A percentile compares a stretch with the other conserved stretches of the same genome.
Evolutionary conservation across 495 filamentous ascomycete species (phyloP).

Genomic region (Penicillium angulare): DNA sequence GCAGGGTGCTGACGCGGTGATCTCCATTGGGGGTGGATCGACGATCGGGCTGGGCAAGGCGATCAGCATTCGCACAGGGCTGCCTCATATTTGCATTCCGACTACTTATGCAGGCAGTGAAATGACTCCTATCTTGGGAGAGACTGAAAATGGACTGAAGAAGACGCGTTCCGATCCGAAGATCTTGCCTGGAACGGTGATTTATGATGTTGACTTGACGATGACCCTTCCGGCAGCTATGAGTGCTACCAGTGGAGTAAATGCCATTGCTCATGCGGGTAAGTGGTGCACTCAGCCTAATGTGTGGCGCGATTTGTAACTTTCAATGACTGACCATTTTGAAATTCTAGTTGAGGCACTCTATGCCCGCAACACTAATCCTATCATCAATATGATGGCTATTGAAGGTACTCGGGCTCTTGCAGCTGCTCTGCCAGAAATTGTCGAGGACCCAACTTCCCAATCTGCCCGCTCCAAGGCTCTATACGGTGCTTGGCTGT

Average conservation of each 20-base stretch:
- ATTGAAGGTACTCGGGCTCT: constrained; percentile 55
- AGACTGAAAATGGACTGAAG: constrained; percentile 63
- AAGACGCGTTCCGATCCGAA: constrained; percentile 63
- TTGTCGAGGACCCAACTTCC: constrained; percentile 50
- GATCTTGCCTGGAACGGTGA: constrained; percentile 64
- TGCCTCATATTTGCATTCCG: constrained; percentile 65
- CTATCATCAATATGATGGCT: constrained; percentile 57
- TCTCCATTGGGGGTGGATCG: constrained; percentile 65
- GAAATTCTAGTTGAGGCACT: constrained; percentile 56
- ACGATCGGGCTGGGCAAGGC: constrained; percentile 68
- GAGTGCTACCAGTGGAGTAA: constrained; percentile 64
- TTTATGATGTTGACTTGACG: constrained; percentile 69
- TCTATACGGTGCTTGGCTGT: constrained; percentile 67
- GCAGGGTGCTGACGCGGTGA: constrained; percentile 49
- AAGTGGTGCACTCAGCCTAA: no score
- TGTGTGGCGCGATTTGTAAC: no score
- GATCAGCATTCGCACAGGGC: constrained; percentile 60
- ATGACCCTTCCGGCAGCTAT: constrained; percentile 60
- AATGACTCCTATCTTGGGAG: constrained; percentile 67
- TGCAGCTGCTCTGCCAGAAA: constrained; percentile 53
- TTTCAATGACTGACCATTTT: no score
- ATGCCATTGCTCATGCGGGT: constrained; percentile 69
- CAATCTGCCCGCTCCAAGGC: constrained; percentile 53
- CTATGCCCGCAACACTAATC: constrained; percentile 63
- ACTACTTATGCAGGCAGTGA: constrained; percentile 71